Conservation (phyloP, 805 yeast species). For the Kodamaea kaohsiungensis region DNA sequence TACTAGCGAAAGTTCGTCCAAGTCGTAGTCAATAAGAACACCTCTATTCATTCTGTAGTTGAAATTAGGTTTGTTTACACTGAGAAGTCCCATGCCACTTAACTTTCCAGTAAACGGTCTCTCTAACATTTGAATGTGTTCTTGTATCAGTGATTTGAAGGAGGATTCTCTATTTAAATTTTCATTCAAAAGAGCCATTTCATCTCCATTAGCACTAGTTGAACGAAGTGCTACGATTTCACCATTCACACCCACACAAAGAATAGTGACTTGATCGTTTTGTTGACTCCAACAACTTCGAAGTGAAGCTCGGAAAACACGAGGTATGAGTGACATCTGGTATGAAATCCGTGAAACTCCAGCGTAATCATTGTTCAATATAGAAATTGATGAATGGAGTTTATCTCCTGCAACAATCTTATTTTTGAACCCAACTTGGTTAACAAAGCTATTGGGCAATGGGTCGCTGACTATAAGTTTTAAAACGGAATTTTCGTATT, state of each 20-base stretch:
- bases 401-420: constrained; percentile 37
- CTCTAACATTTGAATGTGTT: constrained; percentile 22
- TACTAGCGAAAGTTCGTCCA: constrained; percentile 24
- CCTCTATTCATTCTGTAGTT: constrained; percentile 26
- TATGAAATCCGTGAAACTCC: constrained; percentile 14
- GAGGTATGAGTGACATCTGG: constrained; percentile 32
- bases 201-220: constrained; percentile 13
- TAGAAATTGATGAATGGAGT: constrained; percentile 31
- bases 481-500: constrained; percentile 13
- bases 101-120: constrained; percentile 38
- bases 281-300: constrained; percentile 21
- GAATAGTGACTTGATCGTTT: constrained; percentile 12
- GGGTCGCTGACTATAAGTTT: constrained; percentile 30
- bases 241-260: constrained; percentile 41
- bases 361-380: constrained; percentile 20
- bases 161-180: constrained; percentile 12
- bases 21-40: constrained; percentile 35
- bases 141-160: constrained; percentile 13
- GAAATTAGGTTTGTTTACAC: constrained; percentile 37
- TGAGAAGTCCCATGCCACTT: constrained; percentile 42
- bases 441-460: constrained; percentile 32
- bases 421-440: constrained; percentile 24
- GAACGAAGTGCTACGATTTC: constrained; percentile 27
- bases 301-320: constrained; percentile 29
- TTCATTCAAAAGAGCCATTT: constrained; percentile 15